These are phyloP conservation scores for Eremothecium cymbalariae DNA, from an alignment of 1,139 yeast species.

Conservation along the genomic window DNA sequence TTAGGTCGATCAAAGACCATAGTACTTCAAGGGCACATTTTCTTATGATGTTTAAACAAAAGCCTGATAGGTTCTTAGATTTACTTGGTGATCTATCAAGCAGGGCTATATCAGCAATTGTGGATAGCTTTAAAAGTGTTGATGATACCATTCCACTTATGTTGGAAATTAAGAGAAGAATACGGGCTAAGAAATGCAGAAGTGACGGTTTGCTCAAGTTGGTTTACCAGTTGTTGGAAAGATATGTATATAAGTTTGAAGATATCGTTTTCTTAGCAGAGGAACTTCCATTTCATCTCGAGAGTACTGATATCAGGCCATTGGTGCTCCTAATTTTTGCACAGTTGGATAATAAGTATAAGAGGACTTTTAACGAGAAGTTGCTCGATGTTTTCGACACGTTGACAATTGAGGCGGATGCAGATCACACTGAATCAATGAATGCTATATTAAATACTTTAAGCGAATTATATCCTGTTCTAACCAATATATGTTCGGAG, in stretches of 20 bases:
- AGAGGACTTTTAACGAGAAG: slow-evolving; percentile 15
- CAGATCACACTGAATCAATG: slow-evolving; percentile 19
- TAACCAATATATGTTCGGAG: slow-evolving; percentile 24
- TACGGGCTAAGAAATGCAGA: slow-evolving; percentile 18
- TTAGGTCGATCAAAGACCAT: slow-evolving; percentile 26
- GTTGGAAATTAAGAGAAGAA: slow-evolving; percentile 16
- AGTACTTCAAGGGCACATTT: slow-evolving; percentile 18
- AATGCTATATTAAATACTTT: slow-evolving; percentile 18
- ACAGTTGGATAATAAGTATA: slow-evolving; percentile 15
- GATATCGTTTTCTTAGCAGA: slow-evolving; percentile 20
- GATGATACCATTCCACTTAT: slow-evolving; percentile 17
- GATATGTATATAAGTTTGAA: slow-evolving; percentile 17
- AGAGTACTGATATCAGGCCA: slow-evolving; percentile 18
- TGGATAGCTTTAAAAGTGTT: slow-evolving; percentile 18
- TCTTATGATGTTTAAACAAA: slow-evolving; percentile 11
- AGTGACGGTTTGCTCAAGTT: slow-evolving; percentile 16
- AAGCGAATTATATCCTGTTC: slow-evolving; percentile 25
- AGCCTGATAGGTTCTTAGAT: slow-evolving; percentile 16
- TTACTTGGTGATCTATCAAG: slow-evolving; percentile 18
- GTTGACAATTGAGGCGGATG: slow-evolving; percentile 25
- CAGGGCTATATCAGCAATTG: slow-evolving; percentile 18
- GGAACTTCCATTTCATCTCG: slow-evolving; percentile 19
- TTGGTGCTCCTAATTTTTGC: slow-evolving; percentile 21
- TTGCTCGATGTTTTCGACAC: slow-evolving; percentile 18
- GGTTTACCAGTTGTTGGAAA: slow-evolving; percentile 20